Evolutionary conservation across 352 stramenopile species (phyloP).

Genomic region (Blastocystis sp.): DNA sequence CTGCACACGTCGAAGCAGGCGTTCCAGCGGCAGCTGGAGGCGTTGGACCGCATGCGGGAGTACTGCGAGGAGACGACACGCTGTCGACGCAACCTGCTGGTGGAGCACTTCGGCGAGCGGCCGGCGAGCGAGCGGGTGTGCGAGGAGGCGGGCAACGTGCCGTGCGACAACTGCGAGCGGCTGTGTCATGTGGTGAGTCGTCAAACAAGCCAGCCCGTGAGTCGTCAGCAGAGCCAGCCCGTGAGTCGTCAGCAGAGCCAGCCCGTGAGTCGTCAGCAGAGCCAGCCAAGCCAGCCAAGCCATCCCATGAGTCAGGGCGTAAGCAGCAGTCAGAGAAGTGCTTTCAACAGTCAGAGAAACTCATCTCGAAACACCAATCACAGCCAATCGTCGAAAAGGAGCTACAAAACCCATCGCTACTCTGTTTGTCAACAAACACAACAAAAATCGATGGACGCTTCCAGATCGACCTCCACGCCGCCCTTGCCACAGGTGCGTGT

Average conservation of each 20-base stretch:
- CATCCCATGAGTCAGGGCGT: too few relatives aligned
- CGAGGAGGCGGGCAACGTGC: slow-evolving; percentile 75
- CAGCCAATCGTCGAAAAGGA: too few relatives aligned
- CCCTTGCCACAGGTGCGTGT: background rate
- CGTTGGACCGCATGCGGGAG: slow-evolving; percentile 69
- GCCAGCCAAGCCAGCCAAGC: too few relatives aligned
- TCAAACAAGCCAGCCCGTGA: background rate
- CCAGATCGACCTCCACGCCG: background rate
- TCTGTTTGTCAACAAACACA: slow-evolving; percentile 20
- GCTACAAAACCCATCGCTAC: background rate
- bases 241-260: too few relatives aligned
- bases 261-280: too few relatives aligned
- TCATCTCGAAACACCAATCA: too few relatives aligned
- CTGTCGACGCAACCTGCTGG: slow-evolving; percentile 80
- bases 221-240: too few relatives aligned
- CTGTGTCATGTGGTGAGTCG: too few relatives aligned
- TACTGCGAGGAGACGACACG: slow-evolving; percentile 74
- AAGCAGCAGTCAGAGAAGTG: too few relatives aligned
- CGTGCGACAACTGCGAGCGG: slow-evolving; percentile 84
- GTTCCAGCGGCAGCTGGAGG: slow-evolving; percentile 46
- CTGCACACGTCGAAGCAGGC: background rate
- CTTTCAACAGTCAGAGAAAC: too few relatives aligned
- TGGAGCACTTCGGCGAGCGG: slow-evolving; percentile 84
- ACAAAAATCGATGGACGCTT: slow-evolving; percentile 15
- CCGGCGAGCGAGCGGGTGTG: slow-evolving; percentile 75